Percentiles rank a stretch among this genome's conserved stretches.
Evolutionary conservation across 768 basidiomycete genomes (phyloP).

Genomic region (Collybia sordida): DNA sequence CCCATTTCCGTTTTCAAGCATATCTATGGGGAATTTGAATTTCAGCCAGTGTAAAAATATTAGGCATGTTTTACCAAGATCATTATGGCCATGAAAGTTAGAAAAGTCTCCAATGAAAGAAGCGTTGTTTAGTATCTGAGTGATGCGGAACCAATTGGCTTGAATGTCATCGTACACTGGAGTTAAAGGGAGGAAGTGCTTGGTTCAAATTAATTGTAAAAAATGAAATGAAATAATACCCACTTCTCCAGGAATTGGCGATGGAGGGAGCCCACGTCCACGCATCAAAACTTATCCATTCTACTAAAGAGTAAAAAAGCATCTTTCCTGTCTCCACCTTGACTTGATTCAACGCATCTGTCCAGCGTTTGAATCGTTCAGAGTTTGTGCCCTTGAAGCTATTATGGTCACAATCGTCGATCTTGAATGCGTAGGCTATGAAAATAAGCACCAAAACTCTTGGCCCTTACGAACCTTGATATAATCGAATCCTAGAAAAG

Average conservation of each 20-base stretch:
- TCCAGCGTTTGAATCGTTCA: constrained; percentile 24
- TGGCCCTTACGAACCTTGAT: constrained; percentile 12
- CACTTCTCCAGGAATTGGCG: constrained; percentile 24
- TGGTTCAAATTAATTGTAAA: neutral
- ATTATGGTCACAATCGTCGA: constrained; percentile 16
- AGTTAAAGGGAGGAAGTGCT: too few relatives aligned
- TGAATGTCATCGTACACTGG: constrained; percentile 23
- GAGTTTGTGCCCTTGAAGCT: constrained; percentile 19
- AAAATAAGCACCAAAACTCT: neutral
- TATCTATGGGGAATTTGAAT: constrained; percentile 10
- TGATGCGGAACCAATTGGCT: constrained; percentile 21
- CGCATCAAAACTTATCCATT: constrained; percentile 27
- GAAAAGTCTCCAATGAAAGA: constrained; percentile 24
- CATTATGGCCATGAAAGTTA: constrained; percentile 50
- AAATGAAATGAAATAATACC: neutral
- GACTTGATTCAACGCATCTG: constrained; percentile 21
- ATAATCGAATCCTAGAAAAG: constrained; percentile 20
- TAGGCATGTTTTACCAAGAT: constrained; percentile 34
- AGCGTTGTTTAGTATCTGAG: constrained; percentile 22
- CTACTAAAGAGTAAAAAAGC: constrained; percentile 23
- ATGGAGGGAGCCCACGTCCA: constrained; percentile 23
- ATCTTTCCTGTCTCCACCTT: constrained; percentile 21
- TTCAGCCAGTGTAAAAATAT: neutral
- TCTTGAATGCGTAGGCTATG: constrained; percentile 7
- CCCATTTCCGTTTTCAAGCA: constrained; percentile 46